Evolutionary conservation across 305 asterid genomes (phyloP).

Genomic region (Fraxinus xanthoxyloides): DNA sequence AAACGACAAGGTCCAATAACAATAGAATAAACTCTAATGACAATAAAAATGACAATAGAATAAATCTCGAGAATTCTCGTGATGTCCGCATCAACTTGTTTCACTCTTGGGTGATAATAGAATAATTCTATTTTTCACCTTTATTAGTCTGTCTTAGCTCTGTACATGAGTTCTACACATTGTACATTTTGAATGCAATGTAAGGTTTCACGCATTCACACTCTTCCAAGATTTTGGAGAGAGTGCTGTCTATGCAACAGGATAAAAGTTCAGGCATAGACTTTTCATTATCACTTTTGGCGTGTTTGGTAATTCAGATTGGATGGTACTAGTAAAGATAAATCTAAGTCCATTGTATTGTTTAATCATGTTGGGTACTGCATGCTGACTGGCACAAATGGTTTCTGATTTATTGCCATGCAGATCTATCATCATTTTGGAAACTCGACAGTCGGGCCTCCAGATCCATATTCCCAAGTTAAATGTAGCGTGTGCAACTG

Average conservation of each 20-base stretch:
- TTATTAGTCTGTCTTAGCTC: not conserved
- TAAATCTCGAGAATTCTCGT: no score
- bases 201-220: not conserved
- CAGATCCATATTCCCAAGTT: slow-evolving; percentile 45
- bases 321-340: not conserved
- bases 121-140: not conserved
- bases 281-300: not conserved
- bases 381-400: not conserved
- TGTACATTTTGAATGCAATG: not conserved
- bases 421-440: slow-evolving; percentile 52
- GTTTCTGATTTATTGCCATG: slow-evolving; percentile 19
- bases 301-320: not conserved
- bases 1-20: no score
- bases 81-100: no score
- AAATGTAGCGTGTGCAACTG: slow-evolving; percentile 51
- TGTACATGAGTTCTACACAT: not conserved
- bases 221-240: not conserved
- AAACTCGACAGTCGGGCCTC: slow-evolving; percentile 48
- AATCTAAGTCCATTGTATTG: not conserved
- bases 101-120: not conserved
- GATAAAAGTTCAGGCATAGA: not conserved
- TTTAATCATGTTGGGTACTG: not conserved
- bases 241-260: not conserved
- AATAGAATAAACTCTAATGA: no score
- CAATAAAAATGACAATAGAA: no score